A percentile compares a stretch with the other conserved stretches of the same genome.
phyloP scores from a whole-genome alignment of 2,329 filamentous ascomycete species.

The Aspergillus ibericus region DNA sequence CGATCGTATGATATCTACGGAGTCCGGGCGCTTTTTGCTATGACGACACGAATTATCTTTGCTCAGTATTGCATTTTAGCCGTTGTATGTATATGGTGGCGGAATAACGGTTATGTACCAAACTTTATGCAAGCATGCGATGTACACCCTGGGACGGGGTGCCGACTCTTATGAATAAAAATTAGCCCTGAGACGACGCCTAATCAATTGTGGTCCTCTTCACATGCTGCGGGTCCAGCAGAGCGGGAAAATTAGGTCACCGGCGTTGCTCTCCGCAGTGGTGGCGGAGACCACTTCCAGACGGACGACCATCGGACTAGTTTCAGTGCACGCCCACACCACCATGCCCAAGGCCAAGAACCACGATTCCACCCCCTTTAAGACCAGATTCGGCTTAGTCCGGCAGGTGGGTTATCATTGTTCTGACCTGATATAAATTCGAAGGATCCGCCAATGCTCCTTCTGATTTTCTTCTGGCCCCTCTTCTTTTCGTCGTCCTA shows the following conservation, averaged over 20 bases:
- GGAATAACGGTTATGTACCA: not conserved
- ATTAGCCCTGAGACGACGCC: not conserved
- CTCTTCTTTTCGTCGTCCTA: not conserved
- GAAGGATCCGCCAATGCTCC: not conserved
- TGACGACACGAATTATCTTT: not conserved
- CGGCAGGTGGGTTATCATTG: not conserved
- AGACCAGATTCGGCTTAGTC: not conserved
- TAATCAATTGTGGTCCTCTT: not conserved
- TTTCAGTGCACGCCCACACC: too few species aligned
- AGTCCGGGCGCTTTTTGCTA: not conserved
- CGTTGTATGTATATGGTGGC: constrained; percentile 5
- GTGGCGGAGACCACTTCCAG: not conserved
- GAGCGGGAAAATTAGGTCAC: not conserved
- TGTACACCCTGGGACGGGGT: not conserved
- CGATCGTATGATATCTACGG: not conserved
- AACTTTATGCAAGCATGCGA: not conserved
- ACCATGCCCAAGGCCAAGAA: not conserved
- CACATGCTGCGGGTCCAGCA: not conserved
- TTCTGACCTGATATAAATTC: not conserved
- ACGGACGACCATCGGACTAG: too few species aligned
- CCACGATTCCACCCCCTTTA: not conserved
- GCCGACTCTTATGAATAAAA: not conserved
- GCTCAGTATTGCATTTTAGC: not conserved
- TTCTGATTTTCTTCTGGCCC: not conserved
- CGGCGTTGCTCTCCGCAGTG: not conserved